Conservation (phyloP, 2,329 filamentous ascomycete genomes). For the Hypomyces rosellus region DNA sequence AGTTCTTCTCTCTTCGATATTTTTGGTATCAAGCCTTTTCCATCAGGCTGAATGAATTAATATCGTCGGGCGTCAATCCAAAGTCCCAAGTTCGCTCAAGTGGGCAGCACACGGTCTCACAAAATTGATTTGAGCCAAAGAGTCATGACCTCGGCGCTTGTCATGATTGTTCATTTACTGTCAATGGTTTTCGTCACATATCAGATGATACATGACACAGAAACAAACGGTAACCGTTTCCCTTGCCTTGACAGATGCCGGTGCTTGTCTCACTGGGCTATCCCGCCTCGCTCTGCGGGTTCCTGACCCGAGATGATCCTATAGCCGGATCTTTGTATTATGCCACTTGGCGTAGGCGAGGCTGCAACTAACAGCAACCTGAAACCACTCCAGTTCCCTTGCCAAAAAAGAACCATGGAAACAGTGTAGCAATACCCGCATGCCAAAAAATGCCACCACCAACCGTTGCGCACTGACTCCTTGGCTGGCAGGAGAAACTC, state of each 20-base stretch:
- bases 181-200: not conserved
- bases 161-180: not conserved
- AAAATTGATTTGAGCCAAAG: slow-evolving; percentile 2
- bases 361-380: slow-evolving; percentile 15
- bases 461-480: slow-evolving; percentile 3
- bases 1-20: not conserved
- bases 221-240: not conserved
- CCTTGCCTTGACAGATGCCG: too few species aligned
- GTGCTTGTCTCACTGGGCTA: too few species aligned
- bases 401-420: slow-evolving; percentile 6
- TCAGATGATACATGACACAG: not conserved
- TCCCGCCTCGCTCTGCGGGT: too few species aligned
- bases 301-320: too few species aligned
- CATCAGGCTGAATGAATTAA: not conserved
- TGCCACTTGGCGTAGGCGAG: slow-evolving; percentile 9
- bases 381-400: slow-evolving; percentile 14
- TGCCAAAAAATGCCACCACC: not conserved
- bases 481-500: slow-evolving; percentile 3
- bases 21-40: not conserved
- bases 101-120: slow-evolving; percentile 8
- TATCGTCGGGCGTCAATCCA: slow-evolving; percentile 4
- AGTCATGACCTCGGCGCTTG: slow-evolving; percentile 1
- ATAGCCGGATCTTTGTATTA: slow-evolving; percentile 8
- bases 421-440: slow-evolving; percentile 4
- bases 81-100: not conserved